phyloP scores from a whole-genome alignment of 2,329 filamentous ascomycete genomes.

The Claviceps pazoutovae region DNA sequence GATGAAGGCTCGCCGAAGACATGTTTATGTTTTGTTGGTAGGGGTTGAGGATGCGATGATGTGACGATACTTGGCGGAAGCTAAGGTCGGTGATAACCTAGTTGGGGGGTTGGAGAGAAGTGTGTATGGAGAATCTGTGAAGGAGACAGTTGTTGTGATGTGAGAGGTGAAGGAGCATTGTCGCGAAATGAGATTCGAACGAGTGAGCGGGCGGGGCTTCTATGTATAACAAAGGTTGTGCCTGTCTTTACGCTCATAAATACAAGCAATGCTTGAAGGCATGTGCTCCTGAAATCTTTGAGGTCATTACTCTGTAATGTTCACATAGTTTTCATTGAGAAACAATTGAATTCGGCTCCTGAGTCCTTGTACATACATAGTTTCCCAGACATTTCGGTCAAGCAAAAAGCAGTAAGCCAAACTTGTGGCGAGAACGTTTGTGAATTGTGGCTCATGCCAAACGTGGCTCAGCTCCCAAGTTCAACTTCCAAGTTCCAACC shows the following conservation, averaged over 20 bases:
- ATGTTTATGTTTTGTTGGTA: slow-evolving; percentile 10
- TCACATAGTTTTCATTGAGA: no score
- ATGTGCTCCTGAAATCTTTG: no score
- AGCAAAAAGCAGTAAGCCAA: background rate
- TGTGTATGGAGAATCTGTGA: background rate
- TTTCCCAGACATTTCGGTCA: no score
- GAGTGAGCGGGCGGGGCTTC: background rate
- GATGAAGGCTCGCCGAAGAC: slow-evolving; percentile 28
- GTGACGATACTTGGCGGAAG: background rate
- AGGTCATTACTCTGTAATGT: no score
- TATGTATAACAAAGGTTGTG: no score
- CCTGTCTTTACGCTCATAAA: no score
- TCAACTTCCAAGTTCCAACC: background rate
- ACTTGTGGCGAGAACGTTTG: slow-evolving; percentile 2
- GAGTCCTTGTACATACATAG: no score
- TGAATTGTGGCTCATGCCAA: slow-evolving; percentile 1
- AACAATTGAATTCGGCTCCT: background rate
- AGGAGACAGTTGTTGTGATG: background rate
- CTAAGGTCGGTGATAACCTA: background rate
- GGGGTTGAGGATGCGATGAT: background rate
- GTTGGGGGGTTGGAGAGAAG: background rate
- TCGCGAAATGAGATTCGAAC: background rate
- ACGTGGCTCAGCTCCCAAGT: background rate
- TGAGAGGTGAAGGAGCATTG: background rate
- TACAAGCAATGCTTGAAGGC: no score